A percentile compares a stretch with the other conserved stretches of the same genome.
Conservation (phyloP, 306 rosid species). For the Prunus davidiana region DNA sequence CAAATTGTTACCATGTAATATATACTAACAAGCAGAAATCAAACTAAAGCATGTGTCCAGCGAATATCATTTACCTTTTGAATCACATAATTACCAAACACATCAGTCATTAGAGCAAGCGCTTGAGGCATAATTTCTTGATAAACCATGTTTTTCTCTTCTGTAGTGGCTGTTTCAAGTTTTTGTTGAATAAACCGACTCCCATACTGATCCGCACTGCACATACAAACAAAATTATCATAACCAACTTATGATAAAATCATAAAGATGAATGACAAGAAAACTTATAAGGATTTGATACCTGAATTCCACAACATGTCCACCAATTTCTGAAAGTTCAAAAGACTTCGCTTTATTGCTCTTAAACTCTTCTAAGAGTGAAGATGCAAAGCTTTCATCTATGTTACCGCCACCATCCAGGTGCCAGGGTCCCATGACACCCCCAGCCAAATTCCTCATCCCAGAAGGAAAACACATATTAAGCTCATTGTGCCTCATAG, state of each 20-base stretch:
- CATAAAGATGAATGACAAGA: conserved; percentile 13
- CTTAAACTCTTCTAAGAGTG: conserved; percentile 86
- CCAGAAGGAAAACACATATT: conserved; percentile 77
- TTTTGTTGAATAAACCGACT: conserved; percentile 94
- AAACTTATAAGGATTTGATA: conserved; percentile 18
- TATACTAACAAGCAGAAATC: conserved; percentile 1
- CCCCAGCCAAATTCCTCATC: conserved; percentile 73
- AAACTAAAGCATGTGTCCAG: background rate
- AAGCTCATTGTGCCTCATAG: conserved; percentile 75
- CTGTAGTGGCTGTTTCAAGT: conserved; percentile 81
- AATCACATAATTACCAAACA: conserved; percentile 93
- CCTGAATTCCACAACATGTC: conserved; percentile 82
- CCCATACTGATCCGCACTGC: conserved; percentile 90
- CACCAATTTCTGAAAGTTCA: conserved; percentile 76
- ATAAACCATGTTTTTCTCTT: conserved; percentile 91
- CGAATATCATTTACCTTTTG: conserved; percentile 62
- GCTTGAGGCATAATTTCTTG: conserved; percentile 97
- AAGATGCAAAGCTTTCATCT: conserved; percentile 69
- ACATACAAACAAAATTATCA: conserved; percentile 19
- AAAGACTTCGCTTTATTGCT: conserved; percentile 83
- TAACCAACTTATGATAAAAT: conserved; percentile 10
- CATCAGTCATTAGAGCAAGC: conserved; percentile 92
- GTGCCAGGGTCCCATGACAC: conserved; percentile 79
- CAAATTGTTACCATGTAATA: conserved; percentile 13
- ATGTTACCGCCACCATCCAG: conserved; percentile 59